Evolutionary conservation across 2,329 filamentous ascomycete species (phyloP), one percentile per base, ranked within the genome.

Genomic region (Fusarium begoniae): DNA sequence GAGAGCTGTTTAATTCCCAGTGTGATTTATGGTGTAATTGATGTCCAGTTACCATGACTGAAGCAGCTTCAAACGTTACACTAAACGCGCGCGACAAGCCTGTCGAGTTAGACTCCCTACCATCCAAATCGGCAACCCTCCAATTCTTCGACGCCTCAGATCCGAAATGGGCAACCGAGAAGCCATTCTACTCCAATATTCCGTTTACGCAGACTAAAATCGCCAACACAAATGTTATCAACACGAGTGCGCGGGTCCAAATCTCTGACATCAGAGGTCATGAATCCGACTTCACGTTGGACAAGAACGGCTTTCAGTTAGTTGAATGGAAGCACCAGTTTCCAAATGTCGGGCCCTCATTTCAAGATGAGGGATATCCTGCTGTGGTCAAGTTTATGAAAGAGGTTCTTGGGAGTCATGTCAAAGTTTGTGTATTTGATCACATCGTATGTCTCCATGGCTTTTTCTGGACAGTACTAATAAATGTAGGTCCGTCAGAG

Each of bases 391-490:
- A 50, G 6, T 50, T 32, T 18, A 32, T 50, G 28, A 50, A 50
- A 1, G 28, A 50, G 0, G 14, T 32, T 18, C 15, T 50, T 0
- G 47, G 47, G 5, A 32, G 28, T 6, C 47, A 50, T n/a, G 47
- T 50, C 28, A n/a, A 50, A 6, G 28, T 32, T 50, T 50, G 47
- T 5, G 47, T 50, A 0, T 50, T 50, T 50, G 47, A 50, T 32
- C 28, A 50, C 7, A 50, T 50, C 6, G 47, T 50, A 50, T 17
- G 47, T n/a, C 26, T 18, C 47, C 11, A 1, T 24, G 12, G 24
- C 2, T 4, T 28, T 2, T 15, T 28, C 24, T 28, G 6, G 18
- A 8, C 26, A 47, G 8, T 3, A 0, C 15, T 50, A 14, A 50
- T 9, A 0, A 0, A 3, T 7, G 1, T 12, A 50, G 47, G 47